Percentiles rank a stretch among this genome's conserved stretches.
These are phyloP conservation scores for Tripterygium wilfordii DNA, from an alignment of 177 flowering plant species.

Conservation along the genomic window DNA sequence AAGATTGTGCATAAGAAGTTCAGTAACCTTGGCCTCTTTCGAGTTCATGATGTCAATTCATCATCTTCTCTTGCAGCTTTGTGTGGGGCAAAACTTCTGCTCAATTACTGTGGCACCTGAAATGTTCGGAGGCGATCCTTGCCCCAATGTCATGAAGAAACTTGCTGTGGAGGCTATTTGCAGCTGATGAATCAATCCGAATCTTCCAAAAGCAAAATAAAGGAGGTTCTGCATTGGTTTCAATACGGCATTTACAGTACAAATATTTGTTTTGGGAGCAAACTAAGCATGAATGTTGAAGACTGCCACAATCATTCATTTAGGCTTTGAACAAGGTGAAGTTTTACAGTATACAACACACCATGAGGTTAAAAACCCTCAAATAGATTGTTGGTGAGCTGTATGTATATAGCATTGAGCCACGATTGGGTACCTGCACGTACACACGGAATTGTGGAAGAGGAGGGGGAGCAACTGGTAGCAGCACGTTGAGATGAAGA, in stretches of 20 bases:
- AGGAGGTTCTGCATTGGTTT: slow-evolving; percentile 3
- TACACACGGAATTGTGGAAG: slow-evolving; percentile 1
- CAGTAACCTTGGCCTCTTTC: too few species aligned
- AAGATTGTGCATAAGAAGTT: too few species aligned
- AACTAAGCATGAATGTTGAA: slow-evolving; percentile 9
- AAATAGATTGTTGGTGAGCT: slow-evolving; percentile 14
- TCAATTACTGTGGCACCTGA: slow-evolving; percentile 59
- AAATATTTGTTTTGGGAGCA: background rate
- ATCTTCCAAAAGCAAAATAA: slow-evolving; percentile 2
- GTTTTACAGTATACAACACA: slow-evolving; percentile 58
- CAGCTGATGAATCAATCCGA: slow-evolving; percentile 24
- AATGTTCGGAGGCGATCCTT: slow-evolving; percentile 72
- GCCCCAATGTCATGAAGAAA: slow-evolving; percentile 71
- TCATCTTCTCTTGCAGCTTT: slow-evolving; percentile 33
- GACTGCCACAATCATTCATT: slow-evolving; percentile 14
- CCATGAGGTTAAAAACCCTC: slow-evolving; percentile 23
- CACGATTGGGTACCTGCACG: slow-evolving; percentile 3
- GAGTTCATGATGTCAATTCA: too few species aligned
- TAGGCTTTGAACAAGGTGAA: slow-evolving; percentile 36
- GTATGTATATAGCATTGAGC: slow-evolving; percentile 11
- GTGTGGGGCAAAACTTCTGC: slow-evolving; percentile 57
- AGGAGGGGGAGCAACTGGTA: background rate
- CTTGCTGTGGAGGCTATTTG: slow-evolving; percentile 78
- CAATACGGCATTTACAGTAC: slow-evolving; percentile 1
- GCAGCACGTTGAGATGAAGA: slow-evolving; percentile 28